A percentile compares a stretch with the other conserved stretches of the same genome.
Conservation (phyloP, 495 filamentous ascomycete genomes). For the Hypoxylon fuscum region DNA sequence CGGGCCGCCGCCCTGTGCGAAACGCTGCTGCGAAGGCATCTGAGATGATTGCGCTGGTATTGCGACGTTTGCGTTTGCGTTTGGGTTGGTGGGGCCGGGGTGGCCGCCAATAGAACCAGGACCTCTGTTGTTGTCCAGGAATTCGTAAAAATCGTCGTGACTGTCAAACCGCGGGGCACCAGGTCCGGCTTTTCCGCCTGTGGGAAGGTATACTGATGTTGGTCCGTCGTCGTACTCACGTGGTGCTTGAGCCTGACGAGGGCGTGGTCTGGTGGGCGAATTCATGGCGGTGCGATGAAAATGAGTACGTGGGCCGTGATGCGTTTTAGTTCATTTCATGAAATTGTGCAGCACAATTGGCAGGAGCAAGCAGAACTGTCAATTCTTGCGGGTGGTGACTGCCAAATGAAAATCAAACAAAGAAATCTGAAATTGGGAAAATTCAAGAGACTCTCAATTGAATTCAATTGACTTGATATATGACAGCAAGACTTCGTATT, state of each 20-base stretch:
- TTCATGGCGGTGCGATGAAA: conserved; percentile 26
- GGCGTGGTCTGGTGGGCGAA: conserved; percentile 35
- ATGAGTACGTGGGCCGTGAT: not conserved
- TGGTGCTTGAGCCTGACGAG: conserved; percentile 36
- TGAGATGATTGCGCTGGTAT: conserved; percentile 20
- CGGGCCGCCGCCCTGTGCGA: conserved; percentile 11
- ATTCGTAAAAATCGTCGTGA: conserved; percentile 46
- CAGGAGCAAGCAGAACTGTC: not conserved
- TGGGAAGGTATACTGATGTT: conserved; percentile 25
- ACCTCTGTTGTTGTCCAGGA: conserved; percentile 42
- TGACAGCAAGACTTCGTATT: conserved; percentile 28
- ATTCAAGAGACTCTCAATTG: conserved; percentile 9
- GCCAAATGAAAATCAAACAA: conserved; percentile 11
- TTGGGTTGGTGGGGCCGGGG: conserved; percentile 9
- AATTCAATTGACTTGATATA: conserved; percentile 34
- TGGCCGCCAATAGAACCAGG: conserved; percentile 8
- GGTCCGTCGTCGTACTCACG: conserved; percentile 39
- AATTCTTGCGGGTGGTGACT: not conserved
- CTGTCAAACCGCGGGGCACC: conserved; percentile 36
- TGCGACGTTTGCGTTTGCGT: conserved; percentile 10
- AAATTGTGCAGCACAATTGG: conserved; percentile 7
- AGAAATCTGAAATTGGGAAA: conserved; percentile 18
- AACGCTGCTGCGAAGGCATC: conserved; percentile 37
- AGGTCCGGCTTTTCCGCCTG: conserved; percentile 21
- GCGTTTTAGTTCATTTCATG: conserved; percentile 9